A percentile compares a stretch with the other conserved stretches of the same genome.
Evolutionary conservation across 768 basidiomycete species (phyloP).

Genomic region (Lactifluus volemus): DNA sequence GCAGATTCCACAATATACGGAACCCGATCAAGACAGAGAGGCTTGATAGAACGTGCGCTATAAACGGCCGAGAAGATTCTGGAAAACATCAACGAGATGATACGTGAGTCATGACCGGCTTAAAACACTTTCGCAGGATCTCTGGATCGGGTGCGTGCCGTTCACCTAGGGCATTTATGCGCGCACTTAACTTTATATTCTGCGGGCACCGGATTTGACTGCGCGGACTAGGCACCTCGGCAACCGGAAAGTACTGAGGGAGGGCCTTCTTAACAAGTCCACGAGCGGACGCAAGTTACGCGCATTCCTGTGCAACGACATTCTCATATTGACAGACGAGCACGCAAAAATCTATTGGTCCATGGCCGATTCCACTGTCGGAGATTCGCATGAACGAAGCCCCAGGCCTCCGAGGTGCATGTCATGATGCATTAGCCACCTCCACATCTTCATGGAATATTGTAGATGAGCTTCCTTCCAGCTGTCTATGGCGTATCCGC

Average conservation of each 20-base stretch:
- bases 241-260: constrained; percentile 65
- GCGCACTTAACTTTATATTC: background rate
- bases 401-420: constrained; percentile 43
- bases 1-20: constrained; percentile 79
- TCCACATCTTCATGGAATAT: background rate
- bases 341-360: constrained; percentile 68
- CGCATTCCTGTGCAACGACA: constrained; percentile 81
- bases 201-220: constrained; percentile 75
- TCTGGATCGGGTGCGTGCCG: constrained; percentile 76
- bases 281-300: constrained; percentile 77
- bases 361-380: constrained; percentile 65
- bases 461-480: constrained; percentile 62
- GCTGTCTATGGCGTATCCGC: constrained; percentile 55
- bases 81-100: constrained; percentile 77
- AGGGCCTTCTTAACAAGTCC: constrained; percentile 70
- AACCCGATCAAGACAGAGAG: constrained; percentile 49
- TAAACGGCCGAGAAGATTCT: constrained; percentile 65
- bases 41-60: constrained; percentile 45
- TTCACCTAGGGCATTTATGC: background rate
- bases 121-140: constrained; percentile 57
- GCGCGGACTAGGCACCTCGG: constrained; percentile 84
- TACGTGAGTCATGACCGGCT: constrained; percentile 71
- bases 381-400: constrained; percentile 52
- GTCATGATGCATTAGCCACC: background rate
- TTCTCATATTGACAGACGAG: constrained; percentile 78